These are phyloP conservation scores for Trichoderma asperelloides DNA, from an alignment of 495 filamentous ascomycete species.

Conservation along the genomic window DNA sequence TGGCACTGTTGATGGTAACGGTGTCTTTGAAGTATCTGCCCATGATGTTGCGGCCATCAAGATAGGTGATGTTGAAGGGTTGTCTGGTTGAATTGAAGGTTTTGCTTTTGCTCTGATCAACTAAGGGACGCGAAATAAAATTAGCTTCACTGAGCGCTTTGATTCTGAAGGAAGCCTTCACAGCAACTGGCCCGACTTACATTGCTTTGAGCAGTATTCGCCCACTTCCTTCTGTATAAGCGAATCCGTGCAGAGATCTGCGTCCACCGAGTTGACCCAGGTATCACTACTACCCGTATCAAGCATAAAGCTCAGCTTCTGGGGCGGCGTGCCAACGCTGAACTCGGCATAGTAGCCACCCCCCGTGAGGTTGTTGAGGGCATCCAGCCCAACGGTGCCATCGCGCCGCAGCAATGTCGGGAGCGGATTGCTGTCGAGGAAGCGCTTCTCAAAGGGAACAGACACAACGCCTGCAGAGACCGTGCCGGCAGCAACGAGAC, in stretches of 20 bases:
- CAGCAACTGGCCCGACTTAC: background rate
- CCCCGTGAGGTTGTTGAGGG: slow-evolving; percentile 37
- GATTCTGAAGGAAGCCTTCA: no score
- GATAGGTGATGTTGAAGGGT: slow-evolving; percentile 74
- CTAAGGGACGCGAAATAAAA: background rate
- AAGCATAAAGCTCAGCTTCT: slow-evolving; percentile 44
- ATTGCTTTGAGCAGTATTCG: background rate
- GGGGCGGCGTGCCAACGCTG: slow-evolving; percentile 59
- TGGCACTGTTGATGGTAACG: slow-evolving; percentile 56
- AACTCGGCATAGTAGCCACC: slow-evolving; percentile 59
- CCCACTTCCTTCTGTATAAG: slow-evolving; percentile 19
- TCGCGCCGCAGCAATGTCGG: slow-evolving; percentile 16
- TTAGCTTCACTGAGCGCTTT: no score
- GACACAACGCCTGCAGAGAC: background rate
- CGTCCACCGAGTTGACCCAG: slow-evolving; percentile 49
- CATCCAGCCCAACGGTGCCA: slow-evolving; percentile 20
- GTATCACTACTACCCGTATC: slow-evolving; percentile 86
- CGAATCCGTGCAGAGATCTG: slow-evolving; percentile 33
- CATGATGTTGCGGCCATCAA: slow-evolving; percentile 45
- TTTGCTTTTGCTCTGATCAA: slow-evolving; percentile 53
- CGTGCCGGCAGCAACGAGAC: slow-evolving; percentile 2
- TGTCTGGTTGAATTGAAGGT: slow-evolving; percentile 57
- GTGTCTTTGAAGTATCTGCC: slow-evolving; percentile 79
- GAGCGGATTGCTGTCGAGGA: background rate
- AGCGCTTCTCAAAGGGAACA: background rate